These are phyloP conservation scores for Anthostomella pinea DNA, from an alignment of 2,329 filamentous ascomycete genomes.

Conservation along the genomic window DNA sequence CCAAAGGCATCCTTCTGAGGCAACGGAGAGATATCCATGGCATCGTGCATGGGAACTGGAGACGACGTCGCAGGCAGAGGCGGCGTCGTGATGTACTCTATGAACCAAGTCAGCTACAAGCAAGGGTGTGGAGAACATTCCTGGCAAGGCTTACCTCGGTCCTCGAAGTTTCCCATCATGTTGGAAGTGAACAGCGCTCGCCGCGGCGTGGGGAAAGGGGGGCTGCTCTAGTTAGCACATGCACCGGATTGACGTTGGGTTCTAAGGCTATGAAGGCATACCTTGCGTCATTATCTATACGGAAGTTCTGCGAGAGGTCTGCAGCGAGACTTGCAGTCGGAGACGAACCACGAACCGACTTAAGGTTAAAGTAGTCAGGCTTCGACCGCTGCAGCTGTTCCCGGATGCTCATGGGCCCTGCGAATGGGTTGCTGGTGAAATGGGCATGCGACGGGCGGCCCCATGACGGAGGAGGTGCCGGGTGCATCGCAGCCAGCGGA, in stretches of 20 bases:
- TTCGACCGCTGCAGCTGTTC: constrained; percentile 62
- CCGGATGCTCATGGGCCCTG: constrained; percentile 74
- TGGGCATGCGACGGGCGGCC: constrained; percentile 48
- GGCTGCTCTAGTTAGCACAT: constrained; percentile 49
- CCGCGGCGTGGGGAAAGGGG: constrained; percentile 77
- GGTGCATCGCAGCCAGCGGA: constrained; percentile 89
- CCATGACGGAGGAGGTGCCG: constrained; percentile 64
- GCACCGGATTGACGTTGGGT: not conserved
- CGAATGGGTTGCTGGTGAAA: constrained; percentile 50
- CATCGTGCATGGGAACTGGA: constrained; percentile 66
- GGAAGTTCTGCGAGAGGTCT: constrained; percentile 95
- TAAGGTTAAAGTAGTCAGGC: constrained; percentile 79
- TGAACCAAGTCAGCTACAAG: constrained; percentile 18
- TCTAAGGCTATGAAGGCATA: constrained; percentile 45
- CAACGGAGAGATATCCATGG: constrained; percentile 91
- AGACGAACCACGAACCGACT: constrained; percentile 78
- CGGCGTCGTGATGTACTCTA: constrained; percentile 79
- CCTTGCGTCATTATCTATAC: constrained; percentile 82
- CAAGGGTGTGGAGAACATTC: too few species aligned
- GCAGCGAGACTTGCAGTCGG: constrained; percentile 87
- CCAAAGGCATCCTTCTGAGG: constrained; percentile 78
- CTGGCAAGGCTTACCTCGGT: constrained; percentile 52
- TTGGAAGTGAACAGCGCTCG: constrained; percentile 79
- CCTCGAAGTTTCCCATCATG: constrained; percentile 57
- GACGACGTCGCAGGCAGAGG: constrained; percentile 77